These are phyloP conservation scores for Fermentozyma sake DNA, from an alignment of 1,139 yeast species.

Conservation along the genomic window DNA sequence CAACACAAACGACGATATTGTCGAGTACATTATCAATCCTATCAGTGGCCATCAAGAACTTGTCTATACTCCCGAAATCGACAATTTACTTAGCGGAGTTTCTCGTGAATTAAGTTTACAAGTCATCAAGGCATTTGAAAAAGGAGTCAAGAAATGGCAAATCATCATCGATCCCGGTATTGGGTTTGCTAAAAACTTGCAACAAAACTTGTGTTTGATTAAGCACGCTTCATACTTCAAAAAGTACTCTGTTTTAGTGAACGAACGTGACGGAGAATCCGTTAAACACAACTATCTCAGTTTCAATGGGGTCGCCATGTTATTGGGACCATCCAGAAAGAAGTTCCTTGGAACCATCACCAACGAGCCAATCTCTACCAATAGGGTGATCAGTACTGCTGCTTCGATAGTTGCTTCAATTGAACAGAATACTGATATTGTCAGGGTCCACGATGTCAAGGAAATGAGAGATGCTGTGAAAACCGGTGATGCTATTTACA, in stretches of 20 bases:
- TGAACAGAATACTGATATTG: constrained; percentile 71
- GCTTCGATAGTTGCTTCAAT: constrained; percentile 74
- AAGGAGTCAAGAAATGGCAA: constrained; percentile 86
- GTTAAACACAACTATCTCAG: constrained; percentile 29
- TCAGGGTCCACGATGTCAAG: constrained; percentile 83
- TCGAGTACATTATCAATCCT: constrained; percentile 35
- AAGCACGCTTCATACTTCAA: constrained; percentile 55
- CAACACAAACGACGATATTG: constrained; percentile 34
- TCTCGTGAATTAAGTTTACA: constrained; percentile 61
- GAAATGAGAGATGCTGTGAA: constrained; percentile 60
- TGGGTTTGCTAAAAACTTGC: constrained; percentile 79
- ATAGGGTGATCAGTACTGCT: constrained; percentile 72
- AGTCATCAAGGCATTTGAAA: constrained; percentile 50
- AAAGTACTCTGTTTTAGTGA: constrained; percentile 36
- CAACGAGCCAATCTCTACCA: constrained; percentile 41
- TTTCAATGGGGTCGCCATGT: constrained; percentile 56
- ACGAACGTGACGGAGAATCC: constrained; percentile 18
- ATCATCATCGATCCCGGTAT: constrained; percentile 89
- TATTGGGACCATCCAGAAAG: constrained; percentile 87
- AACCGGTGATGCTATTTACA: constrained; percentile 78
- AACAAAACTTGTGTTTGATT: constrained; percentile 66
- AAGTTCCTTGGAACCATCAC: constrained; percentile 76
- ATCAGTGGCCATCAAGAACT: constrained; percentile 23
- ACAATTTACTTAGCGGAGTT: constrained; percentile 41
- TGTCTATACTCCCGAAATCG: constrained; percentile 22